Evolutionary conservation across 1,284 basidiomycete genomes (phyloP).

Genomic region (Malassezia obtusa): DNA sequence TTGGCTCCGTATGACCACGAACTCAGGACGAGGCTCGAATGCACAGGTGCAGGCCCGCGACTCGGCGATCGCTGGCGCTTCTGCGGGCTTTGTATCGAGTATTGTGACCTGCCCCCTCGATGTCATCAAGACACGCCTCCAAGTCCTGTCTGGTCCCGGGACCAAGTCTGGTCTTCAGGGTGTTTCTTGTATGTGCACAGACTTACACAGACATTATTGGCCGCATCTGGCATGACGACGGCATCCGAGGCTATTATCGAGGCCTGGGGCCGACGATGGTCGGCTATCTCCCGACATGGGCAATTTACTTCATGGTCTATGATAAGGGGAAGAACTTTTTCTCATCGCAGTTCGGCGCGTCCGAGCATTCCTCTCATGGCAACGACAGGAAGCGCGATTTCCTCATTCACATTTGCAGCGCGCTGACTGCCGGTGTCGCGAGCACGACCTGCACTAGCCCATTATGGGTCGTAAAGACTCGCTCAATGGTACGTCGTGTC

Average conservation of each 20-base stretch:
- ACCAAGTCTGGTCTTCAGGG: neutral
- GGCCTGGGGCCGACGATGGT: slow-evolving; percentile 45
- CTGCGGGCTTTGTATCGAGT: slow-evolving; percentile 73
- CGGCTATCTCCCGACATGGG: slow-evolving; percentile 47
- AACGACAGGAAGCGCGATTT: slow-evolving; percentile 23
- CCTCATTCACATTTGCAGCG: slow-evolving; percentile 36
- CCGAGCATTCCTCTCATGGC: neutral
- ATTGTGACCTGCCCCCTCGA: slow-evolving; percentile 93
- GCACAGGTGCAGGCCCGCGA: slow-evolving; percentile 1
- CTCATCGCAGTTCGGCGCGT: neutral
- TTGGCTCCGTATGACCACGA: neutral
- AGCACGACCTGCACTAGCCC: slow-evolving; percentile 42
- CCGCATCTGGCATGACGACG: slow-evolving; percentile 38
- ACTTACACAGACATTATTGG: slow-evolving; percentile 1
- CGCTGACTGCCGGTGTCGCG: slow-evolving; percentile 41
- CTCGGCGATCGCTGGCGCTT: slow-evolving; percentile 51
- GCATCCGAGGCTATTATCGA: slow-evolving; percentile 42
- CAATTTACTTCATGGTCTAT: slow-evolving; percentile 46
- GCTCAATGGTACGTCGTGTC: slow-evolving; percentile 31
- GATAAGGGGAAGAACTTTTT: slow-evolving; percentile 27
- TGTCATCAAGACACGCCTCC: slow-evolving; percentile 91
- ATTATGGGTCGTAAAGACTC: slow-evolving; percentile 46
- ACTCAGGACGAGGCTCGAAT: neutral
- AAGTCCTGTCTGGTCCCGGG: slow-evolving; percentile 60
- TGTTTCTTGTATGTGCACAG: neutral